phyloP scores from a whole-genome alignment of 2,329 filamentous ascomycete genomes.

The Verticillium isaacii region DNA sequence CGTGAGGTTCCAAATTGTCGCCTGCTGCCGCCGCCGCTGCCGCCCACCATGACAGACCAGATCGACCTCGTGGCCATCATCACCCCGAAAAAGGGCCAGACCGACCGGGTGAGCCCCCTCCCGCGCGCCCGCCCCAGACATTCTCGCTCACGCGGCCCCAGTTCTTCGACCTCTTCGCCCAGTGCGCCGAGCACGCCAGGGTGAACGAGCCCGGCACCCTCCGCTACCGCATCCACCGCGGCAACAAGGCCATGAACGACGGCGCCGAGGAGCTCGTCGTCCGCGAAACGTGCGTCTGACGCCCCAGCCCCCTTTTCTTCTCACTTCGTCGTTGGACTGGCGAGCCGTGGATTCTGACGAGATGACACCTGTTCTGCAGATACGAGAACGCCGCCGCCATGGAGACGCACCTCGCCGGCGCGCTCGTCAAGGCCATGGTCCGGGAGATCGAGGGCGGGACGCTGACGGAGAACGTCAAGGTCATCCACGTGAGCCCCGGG shows the following conservation, averaged over 20 bases:
- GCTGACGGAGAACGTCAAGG: conserved; percentile 2
- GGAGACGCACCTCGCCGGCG: conserved; percentile 15
- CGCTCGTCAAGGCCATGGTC: conserved; percentile 14
- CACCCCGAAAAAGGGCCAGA: conserved; percentile 20
- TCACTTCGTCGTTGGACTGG: not conserved
- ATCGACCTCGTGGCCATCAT: conserved; percentile 20
- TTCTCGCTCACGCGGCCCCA: conserved; percentile 5
- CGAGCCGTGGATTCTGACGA: too few species aligned
- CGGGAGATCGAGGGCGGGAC: conserved; percentile 11
- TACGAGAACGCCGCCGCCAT: conserved; percentile 18
- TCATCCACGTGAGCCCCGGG: conserved; percentile 1
- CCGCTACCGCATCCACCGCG: conserved; percentile 19
- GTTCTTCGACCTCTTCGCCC: conserved; percentile 17
- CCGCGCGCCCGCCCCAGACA: not conserved
- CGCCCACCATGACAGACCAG: conserved; percentile 9
- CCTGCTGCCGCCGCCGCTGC: not conserved
- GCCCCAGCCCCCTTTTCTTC: not conserved
- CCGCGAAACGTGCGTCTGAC: conserved; percentile 18
- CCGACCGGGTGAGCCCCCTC: conserved; percentile 12
- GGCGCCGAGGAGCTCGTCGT: conserved; percentile 18
- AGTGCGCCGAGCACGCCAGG: conserved; percentile 16
- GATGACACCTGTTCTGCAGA: conserved; percentile 2
- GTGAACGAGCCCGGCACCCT: conserved; percentile 18
- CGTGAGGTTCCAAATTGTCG: not conserved
- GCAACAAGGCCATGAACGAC: conserved; percentile 15